Evolutionary conservation across 495 filamentous ascomycete species (phyloP), one percentile per base, ranked within the genome.

Genomic region (Penicillium dipodomyicola): DNA sequence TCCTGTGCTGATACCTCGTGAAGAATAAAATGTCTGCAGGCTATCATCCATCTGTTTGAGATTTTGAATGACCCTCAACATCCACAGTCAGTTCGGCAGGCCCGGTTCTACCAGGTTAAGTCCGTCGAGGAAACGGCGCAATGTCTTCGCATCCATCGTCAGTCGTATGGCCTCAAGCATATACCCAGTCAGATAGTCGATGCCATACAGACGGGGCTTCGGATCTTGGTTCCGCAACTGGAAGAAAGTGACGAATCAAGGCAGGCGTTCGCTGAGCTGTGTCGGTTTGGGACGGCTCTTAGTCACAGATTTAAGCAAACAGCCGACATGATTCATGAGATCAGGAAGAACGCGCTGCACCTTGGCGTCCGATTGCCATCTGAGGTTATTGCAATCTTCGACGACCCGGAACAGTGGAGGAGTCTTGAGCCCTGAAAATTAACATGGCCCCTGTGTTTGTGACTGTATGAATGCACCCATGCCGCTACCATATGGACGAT

Each of bases 121-220:
- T 62, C 69, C 4, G 68, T 67, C 10, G 61, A 61, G 37, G 63
- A 70, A 29, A 69, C 74, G 49, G 71, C 70, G 3, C 56, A 65
- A 17, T 72, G 61, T 40, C 64, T 76, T 52, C 63, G 57, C 5
- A 47, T 70, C 22, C 65, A 70, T 39, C 70, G 69, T 25, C 56
- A 57, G 17, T 58, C 60, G 22, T 78, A 71, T 58, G 67, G 70
- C 8, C 53, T 73, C 29, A 69, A 67, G 29, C 63, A 71, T 23
- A 70, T 74, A 35, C 69, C 73, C 6, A 63, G 65, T 15, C 63
- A 68, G 43, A 62, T 76, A 49, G 59, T 69, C 11, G 68, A 71
- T 27, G 65, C 69, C n/a, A 63, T 67, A 11, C 61, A 65, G 25
- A 62, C 52, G 22, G 64, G 69, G 19, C 56, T 71, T 20, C 63